A percentile compares a stretch with the other conserved stretches of the same genome.
Evolutionary conservation across 352 stramenopile genomes (phyloP).

Genomic region (Phytophthora sp.): DNA sequence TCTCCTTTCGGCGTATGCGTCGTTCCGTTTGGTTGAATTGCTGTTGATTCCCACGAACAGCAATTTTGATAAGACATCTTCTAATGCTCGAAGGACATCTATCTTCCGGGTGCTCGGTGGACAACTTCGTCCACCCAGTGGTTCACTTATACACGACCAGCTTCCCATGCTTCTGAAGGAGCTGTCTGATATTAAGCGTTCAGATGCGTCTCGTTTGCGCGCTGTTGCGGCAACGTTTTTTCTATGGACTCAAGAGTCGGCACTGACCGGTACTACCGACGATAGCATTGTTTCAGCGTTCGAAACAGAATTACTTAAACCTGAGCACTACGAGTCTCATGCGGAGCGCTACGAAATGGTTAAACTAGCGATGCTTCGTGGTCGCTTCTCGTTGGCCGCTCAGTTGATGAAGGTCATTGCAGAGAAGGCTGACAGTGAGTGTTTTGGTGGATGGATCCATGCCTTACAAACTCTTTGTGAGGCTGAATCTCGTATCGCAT

Average conservation of each 20-base stretch:
- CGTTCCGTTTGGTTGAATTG: conserved; percentile 32
- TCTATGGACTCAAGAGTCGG: conserved; percentile 33
- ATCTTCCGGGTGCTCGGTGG: conserved; percentile 31
- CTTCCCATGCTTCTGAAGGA: conserved; percentile 36
- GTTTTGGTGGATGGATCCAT: conserved; percentile 54
- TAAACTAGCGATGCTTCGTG: conserved; percentile 46
- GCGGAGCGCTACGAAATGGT: conserved; percentile 54
- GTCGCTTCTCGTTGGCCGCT: conserved; percentile 31
- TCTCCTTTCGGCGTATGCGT: conserved; percentile 6
- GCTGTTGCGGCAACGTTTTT: conserved; percentile 39
- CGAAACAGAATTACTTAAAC: conserved; percentile 21
- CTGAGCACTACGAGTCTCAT: conserved; percentile 33
- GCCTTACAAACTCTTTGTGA: conserved; percentile 40
- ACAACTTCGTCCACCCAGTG: conserved; percentile 19
- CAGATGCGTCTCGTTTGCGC: conserved; percentile 27
- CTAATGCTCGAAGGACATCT: conserved; percentile 10
- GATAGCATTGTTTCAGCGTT: conserved; percentile 16
- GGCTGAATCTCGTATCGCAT: conserved; percentile 37
- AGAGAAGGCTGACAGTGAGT: conserved; percentile 38
- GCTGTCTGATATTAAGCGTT: not conserved
- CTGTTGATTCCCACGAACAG: conserved; percentile 17
- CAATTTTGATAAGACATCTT: conserved; percentile 2
- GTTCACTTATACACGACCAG: conserved; percentile 12
- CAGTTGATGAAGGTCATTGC: conserved; percentile 35
- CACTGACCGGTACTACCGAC: not conserved